Percentiles rank a stretch among this genome's conserved stretches.
These are phyloP conservation scores for Glycine soja DNA, from an alignment of 306 rosid genomes.

Conservation along the genomic window DNA sequence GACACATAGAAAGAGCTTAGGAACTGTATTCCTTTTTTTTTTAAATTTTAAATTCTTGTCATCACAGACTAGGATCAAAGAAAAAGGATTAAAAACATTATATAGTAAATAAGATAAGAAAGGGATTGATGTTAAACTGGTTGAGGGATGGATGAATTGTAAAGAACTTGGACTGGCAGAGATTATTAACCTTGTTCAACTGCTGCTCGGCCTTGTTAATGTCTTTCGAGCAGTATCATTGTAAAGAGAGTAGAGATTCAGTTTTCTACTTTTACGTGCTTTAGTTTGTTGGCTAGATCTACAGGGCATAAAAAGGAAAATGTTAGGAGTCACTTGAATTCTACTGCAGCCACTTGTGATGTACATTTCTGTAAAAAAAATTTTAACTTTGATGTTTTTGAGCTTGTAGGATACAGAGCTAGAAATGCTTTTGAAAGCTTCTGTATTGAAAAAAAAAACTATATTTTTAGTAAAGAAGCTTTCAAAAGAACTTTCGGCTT, in stretches of 20 bases:
- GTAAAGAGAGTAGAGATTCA: conserved; percentile 33
- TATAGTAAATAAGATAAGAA: conserved; percentile 43
- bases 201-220: conserved; percentile 65
- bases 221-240: conserved; percentile 43
- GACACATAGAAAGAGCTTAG: conserved; percentile 39
- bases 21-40: conserved; percentile 31
- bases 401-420: too few relatives aligned
- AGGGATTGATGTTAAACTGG: conserved; percentile 27
- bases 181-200: conserved; percentile 40
- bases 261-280: conserved; percentile 21
- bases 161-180: conserved; percentile 40
- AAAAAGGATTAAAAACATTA: conserved; percentile 32
- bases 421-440: too few relatives aligned
- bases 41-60: not conserved
- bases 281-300: conserved; percentile 21
- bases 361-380: conserved; percentile 15
- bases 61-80: conserved; percentile 47
- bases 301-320: conserved; percentile 27
- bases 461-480: too few relatives aligned
- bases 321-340: conserved; percentile 24
- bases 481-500: too few relatives aligned
- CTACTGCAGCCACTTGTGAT: conserved; percentile 6
- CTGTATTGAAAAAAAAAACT: too few relatives aligned
- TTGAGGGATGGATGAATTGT: conserved; percentile 39
- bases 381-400: conserved; percentile 3